Conservation (phyloP, 768 basidiomycete genomes). For the Rhizopogon salebrosus region DNA sequence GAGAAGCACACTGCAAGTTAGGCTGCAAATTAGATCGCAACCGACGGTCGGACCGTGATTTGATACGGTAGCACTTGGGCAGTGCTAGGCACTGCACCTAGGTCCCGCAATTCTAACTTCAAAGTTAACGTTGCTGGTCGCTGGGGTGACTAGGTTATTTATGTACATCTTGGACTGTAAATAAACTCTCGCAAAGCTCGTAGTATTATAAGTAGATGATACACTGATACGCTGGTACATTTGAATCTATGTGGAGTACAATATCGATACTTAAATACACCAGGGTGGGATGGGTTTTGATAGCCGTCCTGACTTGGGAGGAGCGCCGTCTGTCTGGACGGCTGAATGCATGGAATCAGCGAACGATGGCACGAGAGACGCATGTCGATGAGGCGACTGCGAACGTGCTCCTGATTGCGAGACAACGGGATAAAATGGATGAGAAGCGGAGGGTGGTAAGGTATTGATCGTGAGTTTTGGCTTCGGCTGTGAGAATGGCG, state of each 20-base stretch:
- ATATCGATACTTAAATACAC: conserved; percentile 7
- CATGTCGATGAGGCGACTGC: not conserved
- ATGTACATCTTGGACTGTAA: not conserved
- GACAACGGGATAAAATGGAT: not conserved
- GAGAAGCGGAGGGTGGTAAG: not conserved
- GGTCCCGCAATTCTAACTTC: not conserved
- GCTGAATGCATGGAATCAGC: not conserved
- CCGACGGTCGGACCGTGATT: no score
- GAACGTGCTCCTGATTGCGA: not conserved
- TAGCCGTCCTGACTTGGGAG: conserved; percentile 16
- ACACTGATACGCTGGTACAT: not conserved
- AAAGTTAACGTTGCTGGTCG: not conserved
- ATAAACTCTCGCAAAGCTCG: not conserved
- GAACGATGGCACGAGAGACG: not conserved
- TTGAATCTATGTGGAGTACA: not conserved
- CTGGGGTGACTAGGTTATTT: no score
- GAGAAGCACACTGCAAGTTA: not conserved
- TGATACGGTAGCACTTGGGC: not conserved
- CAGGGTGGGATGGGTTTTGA: conserved; percentile 21
- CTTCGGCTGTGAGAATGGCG: not conserved
- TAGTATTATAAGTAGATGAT: not conserved
- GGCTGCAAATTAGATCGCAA: not conserved
- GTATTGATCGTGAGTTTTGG: not conserved
- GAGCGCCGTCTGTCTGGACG: conserved; percentile 1
- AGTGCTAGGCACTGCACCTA: not conserved